These are phyloP conservation scores for Trichoderma lentiforme DNA, from an alignment of 2,329 filamentous ascomycete genomes.

Conservation along the genomic window DNA sequence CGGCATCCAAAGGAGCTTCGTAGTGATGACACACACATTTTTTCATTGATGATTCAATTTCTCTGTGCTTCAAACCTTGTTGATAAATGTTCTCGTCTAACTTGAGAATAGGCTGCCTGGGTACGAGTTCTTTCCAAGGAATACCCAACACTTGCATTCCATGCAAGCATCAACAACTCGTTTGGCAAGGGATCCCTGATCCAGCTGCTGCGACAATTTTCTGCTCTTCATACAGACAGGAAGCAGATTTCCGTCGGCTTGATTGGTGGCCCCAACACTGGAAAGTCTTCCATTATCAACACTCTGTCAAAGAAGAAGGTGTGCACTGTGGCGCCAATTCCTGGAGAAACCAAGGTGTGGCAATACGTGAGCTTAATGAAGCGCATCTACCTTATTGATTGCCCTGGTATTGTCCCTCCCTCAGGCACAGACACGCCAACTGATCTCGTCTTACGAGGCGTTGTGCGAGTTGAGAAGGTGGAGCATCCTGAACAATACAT, in stretches of 20 bases:
- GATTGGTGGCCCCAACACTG: constrained; percentile 77
- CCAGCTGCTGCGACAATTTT: constrained; percentile 88
- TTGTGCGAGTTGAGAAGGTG: constrained; percentile 92
- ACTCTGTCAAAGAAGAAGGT: constrained; percentile 92
- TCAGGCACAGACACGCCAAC: constrained; percentile 78
- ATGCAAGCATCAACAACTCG: constrained; percentile 89
- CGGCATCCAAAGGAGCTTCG: constrained; percentile 76
- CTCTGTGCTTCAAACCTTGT: background rate
- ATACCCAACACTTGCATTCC: constrained; percentile 90
- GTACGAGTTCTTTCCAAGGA: constrained; percentile 84
- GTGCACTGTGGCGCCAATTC: constrained; percentile 88
- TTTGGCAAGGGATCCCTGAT: constrained; percentile 97
- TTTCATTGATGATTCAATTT: constrained; percentile 14
- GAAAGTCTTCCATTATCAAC: constrained; percentile 97
- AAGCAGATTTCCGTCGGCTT: constrained; percentile 94
- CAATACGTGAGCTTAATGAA: constrained; percentile 97
- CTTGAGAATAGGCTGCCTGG: constrained; percentile 74
- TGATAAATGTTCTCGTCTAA: constrained; percentile 18
- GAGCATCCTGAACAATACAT: constrained; percentile 97
- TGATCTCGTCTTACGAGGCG: constrained; percentile 84
- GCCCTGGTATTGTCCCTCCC: constrained; percentile 91
- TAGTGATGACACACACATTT: constrained; percentile 94
- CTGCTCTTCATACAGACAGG: constrained; percentile 78
- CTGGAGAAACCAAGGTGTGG: constrained; percentile 97
- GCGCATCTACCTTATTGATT: constrained; percentile 86